Evolutionary conservation across 106 monocot genomes (phyloP).

Genomic region (Dioscorea alata): DNA sequence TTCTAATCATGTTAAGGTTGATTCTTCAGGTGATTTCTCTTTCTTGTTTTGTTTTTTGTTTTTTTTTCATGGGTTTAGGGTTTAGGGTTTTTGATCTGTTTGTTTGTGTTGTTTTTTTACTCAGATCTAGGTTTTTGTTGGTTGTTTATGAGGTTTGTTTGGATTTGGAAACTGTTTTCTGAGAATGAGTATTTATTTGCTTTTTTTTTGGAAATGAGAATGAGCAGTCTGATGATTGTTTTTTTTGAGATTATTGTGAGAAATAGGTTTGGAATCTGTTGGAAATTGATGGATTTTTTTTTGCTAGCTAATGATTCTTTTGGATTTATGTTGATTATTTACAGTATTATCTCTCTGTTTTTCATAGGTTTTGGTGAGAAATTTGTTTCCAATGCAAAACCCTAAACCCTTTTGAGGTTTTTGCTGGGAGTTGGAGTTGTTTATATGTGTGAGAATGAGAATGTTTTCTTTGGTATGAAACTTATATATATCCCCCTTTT

Average conservation of each 20-base stretch:
- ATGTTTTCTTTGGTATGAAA: no score
- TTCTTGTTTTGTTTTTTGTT: neutral
- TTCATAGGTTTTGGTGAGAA: no score
- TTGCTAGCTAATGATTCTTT: no score
- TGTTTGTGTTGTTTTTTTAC: neutral
- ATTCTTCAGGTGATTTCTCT: slow-evolving; percentile 34
- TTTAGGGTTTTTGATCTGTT: neutral
- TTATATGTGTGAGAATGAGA: no score
- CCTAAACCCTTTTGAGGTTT: no score
- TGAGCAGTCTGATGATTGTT: neutral
- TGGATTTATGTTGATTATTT: no score
- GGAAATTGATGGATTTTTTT: neutral
- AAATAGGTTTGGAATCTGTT: neutral
- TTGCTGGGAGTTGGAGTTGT: no score
- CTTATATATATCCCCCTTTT: no score
- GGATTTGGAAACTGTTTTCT: neutral
- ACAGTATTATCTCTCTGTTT: no score
- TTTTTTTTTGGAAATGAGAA: neutral
- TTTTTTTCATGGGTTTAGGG: slow-evolving; percentile 25
- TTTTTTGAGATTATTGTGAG: neutral
- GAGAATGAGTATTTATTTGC: neutral
- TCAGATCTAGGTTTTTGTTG: neutral
- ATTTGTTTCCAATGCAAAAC: no score
- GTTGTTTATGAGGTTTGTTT: neutral
- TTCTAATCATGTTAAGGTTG: slow-evolving; percentile 63